A percentile compares a stretch with the other conserved stretches of the same genome.
These are phyloP conservation scores for Schizophyllum amplum DNA, from an alignment of 1,284 basidiomycete genomes.

Conservation along the genomic window DNA sequence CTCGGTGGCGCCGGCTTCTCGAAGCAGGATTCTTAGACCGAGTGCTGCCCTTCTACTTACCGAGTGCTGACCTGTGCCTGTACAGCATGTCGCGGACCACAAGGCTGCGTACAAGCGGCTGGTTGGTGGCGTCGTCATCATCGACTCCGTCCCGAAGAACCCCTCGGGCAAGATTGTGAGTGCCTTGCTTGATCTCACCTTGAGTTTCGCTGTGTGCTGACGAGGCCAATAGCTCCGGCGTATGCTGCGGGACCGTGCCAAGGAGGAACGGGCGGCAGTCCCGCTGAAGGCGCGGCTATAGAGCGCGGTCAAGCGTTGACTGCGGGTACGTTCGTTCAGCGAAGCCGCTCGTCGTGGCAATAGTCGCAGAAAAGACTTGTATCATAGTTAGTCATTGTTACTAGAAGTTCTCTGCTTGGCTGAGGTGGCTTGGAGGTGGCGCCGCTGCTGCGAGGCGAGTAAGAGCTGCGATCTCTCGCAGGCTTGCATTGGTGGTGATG, in stretches of 20 bases:
- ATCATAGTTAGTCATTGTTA: no score
- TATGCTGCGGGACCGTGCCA: not conserved
- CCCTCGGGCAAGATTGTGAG: constrained; percentile 60
- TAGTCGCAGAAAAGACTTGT: no score
- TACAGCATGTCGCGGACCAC: constrained; percentile 57
- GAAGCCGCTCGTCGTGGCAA: no score
- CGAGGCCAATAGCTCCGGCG: not conserved
- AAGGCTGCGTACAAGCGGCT: constrained; percentile 70
- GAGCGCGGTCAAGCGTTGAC: no score
- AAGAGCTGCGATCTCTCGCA: no score
- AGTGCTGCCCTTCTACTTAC: not conserved
- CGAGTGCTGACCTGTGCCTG: constrained; percentile 1
- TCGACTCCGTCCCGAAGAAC: constrained; percentile 65
- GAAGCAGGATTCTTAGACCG: no score
- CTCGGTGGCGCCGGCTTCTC: no score
- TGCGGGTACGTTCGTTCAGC: no score
- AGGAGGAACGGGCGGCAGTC: not conserved
- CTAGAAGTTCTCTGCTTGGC: no score
- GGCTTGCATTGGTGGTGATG: no score
- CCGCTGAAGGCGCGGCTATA: not conserved
- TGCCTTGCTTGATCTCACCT: not conserved
- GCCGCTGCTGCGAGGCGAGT: no score
- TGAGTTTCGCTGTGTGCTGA: not conserved
- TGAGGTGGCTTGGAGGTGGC: no score
- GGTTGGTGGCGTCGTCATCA: constrained; percentile 58